Evolutionary conservation across 2,329 filamentous ascomycete genomes (phyloP), one percentile per base, ranked within the genome.

Genomic region (Penicillium digitatum): DNA sequence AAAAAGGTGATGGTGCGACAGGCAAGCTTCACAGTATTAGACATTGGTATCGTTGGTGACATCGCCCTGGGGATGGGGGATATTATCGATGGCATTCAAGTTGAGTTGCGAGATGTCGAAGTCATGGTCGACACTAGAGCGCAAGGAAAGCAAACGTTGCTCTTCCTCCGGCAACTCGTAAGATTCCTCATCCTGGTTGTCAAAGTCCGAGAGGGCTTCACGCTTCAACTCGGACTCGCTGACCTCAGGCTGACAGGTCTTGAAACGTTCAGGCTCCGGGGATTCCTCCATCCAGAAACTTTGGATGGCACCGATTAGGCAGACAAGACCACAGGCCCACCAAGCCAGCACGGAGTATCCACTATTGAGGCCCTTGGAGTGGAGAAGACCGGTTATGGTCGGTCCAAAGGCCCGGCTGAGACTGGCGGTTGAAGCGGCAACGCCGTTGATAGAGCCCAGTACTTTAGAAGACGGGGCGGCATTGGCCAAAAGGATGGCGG

Each of bases 291-390:
- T 88, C 69, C 84, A 85, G 56, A 90, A 79, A 71, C 88, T 89
- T 66, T 94, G 79, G 48, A 88, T 75, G 1, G 87, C 89, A 43
- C 92, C 94, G 14, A 85, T 72, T 11, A 90, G 74, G 32, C 90
- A 89, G 31, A 96, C 84, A 3, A 88, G 66, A 9, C 88, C 90
- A 61, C 87, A 92, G 58, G 86, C 86, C 94, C 94, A 99, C 93
- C 94, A 99, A 0, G 91, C 88, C 32, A 96, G 79, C 20, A 91
- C 91, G 5, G 91, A 93, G 70, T 90, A 93, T 34, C 92, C 91
- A 7, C 86, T 81, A 61, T 85, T 81, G 34, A 95, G 81, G 48
- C 94, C 94, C 49, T 87, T 78, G 5, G 90, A 84, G 73, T 96
- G 95, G 24, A 97, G 81, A 27, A 91, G 78, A 1, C 94, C 94